phyloP scores from a whole-genome alignment of 2,329 filamentous ascomycete species.

The Penicillium sp. region DNA sequence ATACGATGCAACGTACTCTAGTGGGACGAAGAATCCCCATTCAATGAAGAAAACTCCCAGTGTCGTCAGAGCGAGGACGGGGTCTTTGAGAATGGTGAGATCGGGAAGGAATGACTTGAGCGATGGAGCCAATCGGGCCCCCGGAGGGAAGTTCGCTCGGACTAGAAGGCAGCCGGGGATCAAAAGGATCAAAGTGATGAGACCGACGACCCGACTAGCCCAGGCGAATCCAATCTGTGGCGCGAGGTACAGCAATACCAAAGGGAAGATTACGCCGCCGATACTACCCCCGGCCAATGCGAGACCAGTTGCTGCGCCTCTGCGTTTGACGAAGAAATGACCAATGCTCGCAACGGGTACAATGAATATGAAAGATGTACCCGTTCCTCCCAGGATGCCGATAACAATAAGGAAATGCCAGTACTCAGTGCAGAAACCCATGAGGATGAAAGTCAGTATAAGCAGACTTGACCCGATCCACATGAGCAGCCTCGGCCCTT shows the following conservation, averaged over 20 bases:
- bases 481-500: constrained; percentile 28
- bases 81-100: constrained; percentile 13
- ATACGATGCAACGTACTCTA: constrained; percentile 37
- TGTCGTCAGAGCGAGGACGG: constrained; percentile 23
- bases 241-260: constrained; percentile 15
- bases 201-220: constrained; percentile 15
- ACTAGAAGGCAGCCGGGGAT: constrained; percentile 16
- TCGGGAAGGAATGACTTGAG: constrained; percentile 17
- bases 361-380: constrained; percentile 19
- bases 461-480: constrained; percentile 21
- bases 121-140: constrained; percentile 10
- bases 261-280: constrained; percentile 21
- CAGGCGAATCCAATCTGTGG: constrained; percentile 18
- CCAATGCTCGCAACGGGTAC: constrained; percentile 18
- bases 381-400: constrained; percentile 14
- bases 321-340: constrained; percentile 15
- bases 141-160: constrained; percentile 10
- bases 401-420: constrained; percentile 20
- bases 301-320: constrained; percentile 16
- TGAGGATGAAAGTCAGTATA: constrained; percentile 32
- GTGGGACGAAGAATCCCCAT: constrained; percentile 37
- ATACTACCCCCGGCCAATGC: constrained; percentile 17
- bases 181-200: constrained; percentile 16
- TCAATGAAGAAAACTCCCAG: constrained; percentile 36
- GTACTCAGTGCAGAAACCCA: constrained; percentile 15